These are phyloP conservation scores for Cyberlindnera xylosilytica DNA, from an alignment of 805 yeast species.

Conservation along the genomic window DNA sequence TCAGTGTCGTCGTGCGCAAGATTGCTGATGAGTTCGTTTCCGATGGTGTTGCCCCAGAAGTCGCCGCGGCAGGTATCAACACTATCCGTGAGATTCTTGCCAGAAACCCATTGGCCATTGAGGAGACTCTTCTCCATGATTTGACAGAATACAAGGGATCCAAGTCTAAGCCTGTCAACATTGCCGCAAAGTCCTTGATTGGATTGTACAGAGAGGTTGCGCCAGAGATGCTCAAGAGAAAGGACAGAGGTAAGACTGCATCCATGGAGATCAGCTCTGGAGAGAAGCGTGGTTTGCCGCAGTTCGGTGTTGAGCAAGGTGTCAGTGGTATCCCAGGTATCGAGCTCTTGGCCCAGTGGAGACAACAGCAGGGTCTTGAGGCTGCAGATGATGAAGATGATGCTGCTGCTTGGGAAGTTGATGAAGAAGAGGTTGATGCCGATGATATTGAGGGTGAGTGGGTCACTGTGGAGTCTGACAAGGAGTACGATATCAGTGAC, in stretches of 20 bases:
- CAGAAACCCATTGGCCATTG: constrained; percentile 94
- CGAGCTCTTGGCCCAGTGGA: constrained; percentile 88
- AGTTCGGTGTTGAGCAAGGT: constrained; percentile 71
- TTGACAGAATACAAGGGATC: constrained; percentile 88
- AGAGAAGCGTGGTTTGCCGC: constrained; percentile 50
- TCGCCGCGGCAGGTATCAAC: constrained; percentile 96
- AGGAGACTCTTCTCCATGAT: constrained; percentile 82
- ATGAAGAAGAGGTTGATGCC: constrained; percentile 45
- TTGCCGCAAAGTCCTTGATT: constrained; percentile 89
- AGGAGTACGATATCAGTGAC: constrained; percentile 62
- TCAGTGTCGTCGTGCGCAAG: constrained; percentile 77
- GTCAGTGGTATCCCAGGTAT: constrained; percentile 84
- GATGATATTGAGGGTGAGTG: constrained; percentile 84
- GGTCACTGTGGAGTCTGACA: constrained; percentile 82
- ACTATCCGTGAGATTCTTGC: constrained; percentile 90
- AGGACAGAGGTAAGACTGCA: constrained; percentile 92
- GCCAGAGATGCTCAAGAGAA: constrained; percentile 87
- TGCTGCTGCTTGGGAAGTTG: constrained; percentile 57
- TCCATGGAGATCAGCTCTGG: constrained; percentile 73
- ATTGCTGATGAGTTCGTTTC: constrained; percentile 97
- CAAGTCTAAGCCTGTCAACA: constrained; percentile 88
- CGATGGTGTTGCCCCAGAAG: constrained; percentile 98
- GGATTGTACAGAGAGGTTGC: constrained; percentile 90
- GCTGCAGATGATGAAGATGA: constrained; percentile 59
- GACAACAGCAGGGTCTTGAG: constrained; percentile 51